Percentiles rank a stretch among this genome's conserved stretches.
These are phyloP conservation scores for Eucalyptus melliodora DNA, from an alignment of 345 rosid genomes.

Conservation along the genomic window DNA sequence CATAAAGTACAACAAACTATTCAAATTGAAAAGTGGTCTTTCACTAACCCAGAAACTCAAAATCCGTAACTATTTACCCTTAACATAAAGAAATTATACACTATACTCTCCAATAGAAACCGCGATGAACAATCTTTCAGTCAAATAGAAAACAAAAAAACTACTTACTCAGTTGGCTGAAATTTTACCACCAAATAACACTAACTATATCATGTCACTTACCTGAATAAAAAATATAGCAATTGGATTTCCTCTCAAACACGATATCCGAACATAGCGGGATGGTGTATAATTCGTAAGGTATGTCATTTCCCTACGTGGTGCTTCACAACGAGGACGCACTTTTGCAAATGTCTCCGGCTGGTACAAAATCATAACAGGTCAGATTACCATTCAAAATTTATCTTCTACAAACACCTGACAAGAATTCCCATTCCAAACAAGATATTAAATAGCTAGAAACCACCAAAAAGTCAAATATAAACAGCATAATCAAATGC, in stretches of 20 bases:
- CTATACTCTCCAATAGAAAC: background rate
- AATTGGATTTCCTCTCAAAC: constrained; percentile 80
- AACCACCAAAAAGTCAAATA: background rate
- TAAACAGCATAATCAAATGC: background rate
- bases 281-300: constrained; percentile 74
- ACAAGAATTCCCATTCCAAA: background rate
- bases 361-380: constrained; percentile 19
- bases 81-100: background rate
- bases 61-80: background rate
- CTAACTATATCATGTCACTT: background rate
- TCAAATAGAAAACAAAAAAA: background rate
- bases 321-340: constrained; percentile 88
- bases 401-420: background rate
- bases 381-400: background rate
- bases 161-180: background rate
- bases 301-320: constrained; percentile 79
- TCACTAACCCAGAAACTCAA: background rate
- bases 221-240: constrained; percentile 88
- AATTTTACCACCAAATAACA: background rate
- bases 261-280: constrained; percentile 71
- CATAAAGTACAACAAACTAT: background rate
- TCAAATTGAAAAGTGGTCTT: background rate
- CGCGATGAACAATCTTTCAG: background rate
- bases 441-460: background rate
- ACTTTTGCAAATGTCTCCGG: constrained; percentile 77